Conservation (phyloP, 768 basidiomycete genomes). For the Infundibulicybe gibba region DNA sequence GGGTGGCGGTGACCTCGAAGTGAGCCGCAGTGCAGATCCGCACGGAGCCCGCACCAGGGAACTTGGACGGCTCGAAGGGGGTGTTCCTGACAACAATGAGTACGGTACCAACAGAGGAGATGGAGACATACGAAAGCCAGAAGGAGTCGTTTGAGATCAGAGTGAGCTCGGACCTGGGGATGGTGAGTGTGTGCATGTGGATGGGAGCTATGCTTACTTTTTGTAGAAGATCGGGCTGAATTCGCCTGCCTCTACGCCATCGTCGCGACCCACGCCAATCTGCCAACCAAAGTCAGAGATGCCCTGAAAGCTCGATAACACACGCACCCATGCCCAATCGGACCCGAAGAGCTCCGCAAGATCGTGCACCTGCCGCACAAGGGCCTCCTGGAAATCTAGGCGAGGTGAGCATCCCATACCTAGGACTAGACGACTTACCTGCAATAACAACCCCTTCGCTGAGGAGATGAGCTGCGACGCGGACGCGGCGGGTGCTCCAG, state of each 20-base stretch:
- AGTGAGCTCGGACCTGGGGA: slow-evolving; percentile 25
- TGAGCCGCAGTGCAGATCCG: slow-evolving; percentile 46
- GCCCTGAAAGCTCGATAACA: background rate
- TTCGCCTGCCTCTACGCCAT: slow-evolving; percentile 53
- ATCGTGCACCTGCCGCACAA: slow-evolving; percentile 55
- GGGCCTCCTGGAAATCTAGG: slow-evolving; percentile 51
- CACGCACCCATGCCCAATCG: slow-evolving; percentile 49
- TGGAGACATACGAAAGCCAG: slow-evolving; percentile 48
- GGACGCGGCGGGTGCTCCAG: slow-evolving; percentile 49
- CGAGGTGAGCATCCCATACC: background rate
- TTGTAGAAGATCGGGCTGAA: slow-evolving; percentile 63
- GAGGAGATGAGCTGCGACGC: slow-evolving; percentile 42
- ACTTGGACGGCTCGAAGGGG: slow-evolving; percentile 45
- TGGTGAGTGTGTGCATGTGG: background rate
- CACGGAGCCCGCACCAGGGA: slow-evolving; percentile 46
- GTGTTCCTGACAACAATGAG: slow-evolving; percentile 26
- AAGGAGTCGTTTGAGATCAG: slow-evolving; percentile 44
- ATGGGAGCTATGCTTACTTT: slow-evolving; percentile 18
- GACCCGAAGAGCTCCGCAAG: slow-evolving; percentile 49
- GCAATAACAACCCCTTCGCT: slow-evolving; percentile 35
- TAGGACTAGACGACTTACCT: slow-evolving; percentile 20
- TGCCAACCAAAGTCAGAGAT: slow-evolving; percentile 8
- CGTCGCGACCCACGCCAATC: slow-evolving; percentile 63
- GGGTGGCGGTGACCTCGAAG: slow-evolving; percentile 22
- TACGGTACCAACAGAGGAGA: background rate